Evolutionary conservation across 805 yeast genomes (phyloP).

Genomic region (Hanseniaspora singularis): DNA sequence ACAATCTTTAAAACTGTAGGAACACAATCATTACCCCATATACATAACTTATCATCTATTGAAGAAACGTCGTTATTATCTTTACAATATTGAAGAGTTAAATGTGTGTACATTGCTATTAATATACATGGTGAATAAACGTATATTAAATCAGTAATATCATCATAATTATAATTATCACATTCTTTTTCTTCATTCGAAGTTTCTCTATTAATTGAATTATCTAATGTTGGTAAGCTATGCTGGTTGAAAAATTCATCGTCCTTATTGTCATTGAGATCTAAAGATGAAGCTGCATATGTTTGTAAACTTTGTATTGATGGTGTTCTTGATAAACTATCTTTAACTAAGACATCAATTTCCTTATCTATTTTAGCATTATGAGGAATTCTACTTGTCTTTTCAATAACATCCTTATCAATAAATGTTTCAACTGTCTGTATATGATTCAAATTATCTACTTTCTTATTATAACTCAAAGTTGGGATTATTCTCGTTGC

Average conservation of each 20-base stretch:
- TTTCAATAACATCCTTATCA: too few species aligned
- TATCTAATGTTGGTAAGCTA: too few species aligned
- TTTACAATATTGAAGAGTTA: slow-evolving; percentile 80
- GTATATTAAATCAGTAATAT: slow-evolving; percentile 48
- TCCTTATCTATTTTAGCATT: slow-evolving; percentile 9
- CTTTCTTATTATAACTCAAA: slow-evolving; percentile 30
- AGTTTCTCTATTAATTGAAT: background rate
- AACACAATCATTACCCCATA: slow-evolving; percentile 38
- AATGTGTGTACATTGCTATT: slow-evolving; percentile 88
- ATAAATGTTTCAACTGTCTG: too few species aligned
- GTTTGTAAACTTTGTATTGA: slow-evolving; percentile 16
- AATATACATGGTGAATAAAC: slow-evolving; percentile 88
- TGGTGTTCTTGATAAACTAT: slow-evolving; percentile 19
- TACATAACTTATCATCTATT: slow-evolving; percentile 27
- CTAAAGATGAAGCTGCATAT: background rate
- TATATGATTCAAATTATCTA: too few species aligned
- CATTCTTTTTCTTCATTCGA: background rate
- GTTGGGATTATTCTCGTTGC: slow-evolving; percentile 91
- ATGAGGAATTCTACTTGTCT: too few species aligned
- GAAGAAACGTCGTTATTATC: slow-evolving; percentile 45
- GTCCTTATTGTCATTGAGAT: slow-evolving; percentile 10
- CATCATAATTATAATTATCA: slow-evolving; percentile 13
- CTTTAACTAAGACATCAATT: slow-evolving; percentile 8
- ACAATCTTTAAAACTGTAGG: slow-evolving; percentile 27
- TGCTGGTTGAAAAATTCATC: too few species aligned